Evolutionary conservation across 352 stramenopile genomes (phyloP).

Genomic region (Phytophthora sojae): DNA sequence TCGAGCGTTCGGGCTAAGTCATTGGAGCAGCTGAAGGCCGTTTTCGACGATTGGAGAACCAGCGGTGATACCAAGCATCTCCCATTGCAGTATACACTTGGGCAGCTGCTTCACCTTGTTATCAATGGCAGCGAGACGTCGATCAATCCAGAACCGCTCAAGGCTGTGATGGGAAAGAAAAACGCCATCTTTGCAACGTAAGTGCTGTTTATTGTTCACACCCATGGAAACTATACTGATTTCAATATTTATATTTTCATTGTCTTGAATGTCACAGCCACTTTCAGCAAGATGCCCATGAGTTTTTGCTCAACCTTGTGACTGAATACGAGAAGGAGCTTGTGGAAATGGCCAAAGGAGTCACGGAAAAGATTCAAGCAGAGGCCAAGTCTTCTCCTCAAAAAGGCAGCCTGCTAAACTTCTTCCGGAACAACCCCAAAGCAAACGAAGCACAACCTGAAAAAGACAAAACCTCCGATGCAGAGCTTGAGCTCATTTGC

Average conservation of each 20-base stretch:
- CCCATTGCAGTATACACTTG: slow-evolving; percentile 63
- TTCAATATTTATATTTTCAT: slow-evolving; percentile 13
- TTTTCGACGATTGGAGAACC: slow-evolving; percentile 58
- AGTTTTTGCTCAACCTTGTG: slow-evolving; percentile 87
- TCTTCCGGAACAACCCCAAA: slow-evolving; percentile 57
- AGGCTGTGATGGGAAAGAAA: slow-evolving; percentile 78
- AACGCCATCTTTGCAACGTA: slow-evolving; percentile 88
- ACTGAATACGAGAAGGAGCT: slow-evolving; percentile 89
- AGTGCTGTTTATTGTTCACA: slow-evolving; percentile 21
- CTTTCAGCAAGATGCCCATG: slow-evolving; percentile 88
- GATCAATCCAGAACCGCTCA: slow-evolving; percentile 84
- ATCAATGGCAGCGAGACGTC: slow-evolving; percentile 65
- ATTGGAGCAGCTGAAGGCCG: slow-evolving; percentile 53
- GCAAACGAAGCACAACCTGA: slow-evolving; percentile 1
- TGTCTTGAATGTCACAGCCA: slow-evolving; percentile 47
- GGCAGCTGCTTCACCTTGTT: slow-evolving; percentile 67
- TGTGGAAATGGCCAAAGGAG: slow-evolving; percentile 49
- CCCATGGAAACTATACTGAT: neutral
- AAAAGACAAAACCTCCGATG: slow-evolving; percentile 24
- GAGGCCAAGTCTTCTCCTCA: slow-evolving; percentile 32
- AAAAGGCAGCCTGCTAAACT: slow-evolving; percentile 62
- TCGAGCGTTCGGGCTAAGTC: slow-evolving; percentile 38
- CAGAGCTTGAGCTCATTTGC: slow-evolving; percentile 54
- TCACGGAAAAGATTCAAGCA: slow-evolving; percentile 43
- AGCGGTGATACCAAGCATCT: slow-evolving; percentile 62